Percentiles rank a stretch among this genome's conserved stretches.
These are phyloP conservation scores for Calonectria fujianensis DNA, from an alignment of 2,329 filamentous ascomycete genomes.

Conservation along the genomic window DNA sequence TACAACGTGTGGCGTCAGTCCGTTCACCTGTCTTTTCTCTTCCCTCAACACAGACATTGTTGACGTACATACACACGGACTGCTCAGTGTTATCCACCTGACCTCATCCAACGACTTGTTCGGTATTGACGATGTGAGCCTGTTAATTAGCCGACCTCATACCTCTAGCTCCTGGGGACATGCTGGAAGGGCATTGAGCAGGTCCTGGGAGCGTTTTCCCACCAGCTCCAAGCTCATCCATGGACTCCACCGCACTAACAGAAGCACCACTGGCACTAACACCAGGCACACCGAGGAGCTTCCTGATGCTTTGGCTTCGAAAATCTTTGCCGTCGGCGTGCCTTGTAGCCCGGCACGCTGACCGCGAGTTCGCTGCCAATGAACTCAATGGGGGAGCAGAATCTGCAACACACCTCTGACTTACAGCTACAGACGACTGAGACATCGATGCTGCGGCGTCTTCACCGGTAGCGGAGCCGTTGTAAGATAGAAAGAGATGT, in stretches of 20 bases:
- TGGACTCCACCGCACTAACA: slow-evolving; percentile 32
- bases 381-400: not conserved
- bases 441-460: slow-evolving; percentile 14
- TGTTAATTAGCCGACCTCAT: slow-evolving; percentile 1
- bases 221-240: slow-evolving; percentile 13
- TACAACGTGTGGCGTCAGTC: slow-evolving; percentile 3
- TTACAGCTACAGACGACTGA: slow-evolving; percentile 8
- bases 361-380: not conserved
- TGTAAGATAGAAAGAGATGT: not conserved
- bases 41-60: not conserved
- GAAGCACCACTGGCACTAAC: slow-evolving; percentile 23
- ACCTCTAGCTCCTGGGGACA: slow-evolving; percentile 21
- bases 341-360: not conserved
- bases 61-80: slow-evolving; percentile 9
- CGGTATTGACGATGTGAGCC: slow-evolving; percentile 14
- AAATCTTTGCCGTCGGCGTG: not conserved
- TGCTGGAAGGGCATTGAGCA: slow-evolving; percentile 20
- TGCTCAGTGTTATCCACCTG: not conserved
- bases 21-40: slow-evolving; percentile 1
- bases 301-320: slow-evolving; percentile 14
- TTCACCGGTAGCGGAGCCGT: slow-evolving; percentile 24
- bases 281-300: slow-evolving; percentile 17
- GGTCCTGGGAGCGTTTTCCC: slow-evolving; percentile 4
- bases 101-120: slow-evolving; percentile 16
- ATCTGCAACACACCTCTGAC: not conserved